These are phyloP conservation scores for Larix sibirica DNA, from an alignment of 83 land plant genomes.

Conservation along the genomic window DNA sequence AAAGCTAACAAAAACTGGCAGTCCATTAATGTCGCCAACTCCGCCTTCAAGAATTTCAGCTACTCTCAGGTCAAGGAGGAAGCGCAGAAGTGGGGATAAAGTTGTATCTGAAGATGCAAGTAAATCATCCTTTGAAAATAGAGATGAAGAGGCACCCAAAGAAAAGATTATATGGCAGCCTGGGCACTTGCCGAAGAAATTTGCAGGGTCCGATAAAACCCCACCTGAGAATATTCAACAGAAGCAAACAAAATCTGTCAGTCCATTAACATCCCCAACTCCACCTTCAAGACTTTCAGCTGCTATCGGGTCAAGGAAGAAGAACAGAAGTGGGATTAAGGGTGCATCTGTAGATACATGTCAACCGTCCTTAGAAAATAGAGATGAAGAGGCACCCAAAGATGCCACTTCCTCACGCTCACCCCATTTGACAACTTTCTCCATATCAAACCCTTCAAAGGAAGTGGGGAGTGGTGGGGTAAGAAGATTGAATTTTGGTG, in stretches of 20 bases:
- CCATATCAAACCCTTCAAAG: not conserved
- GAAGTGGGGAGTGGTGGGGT: not conserved
- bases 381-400: not conserved
- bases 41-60: constrained; percentile 4
- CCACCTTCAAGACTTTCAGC: constrained; percentile 5
- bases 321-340: not conserved
- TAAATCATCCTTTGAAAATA: not conserved
- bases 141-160: not conserved
- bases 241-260: not conserved
- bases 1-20: not conserved
- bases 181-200: not conserved
- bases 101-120: not conserved
- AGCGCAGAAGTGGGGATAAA: not conserved
- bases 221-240: not conserved
- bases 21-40: not conserved
- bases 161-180: not conserved
- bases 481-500: constrained; percentile 12
- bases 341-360: not conserved
- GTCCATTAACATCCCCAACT: constrained; percentile 5
- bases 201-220: not conserved
- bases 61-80: not conserved
- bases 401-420: not conserved
- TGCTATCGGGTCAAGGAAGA: not conserved
- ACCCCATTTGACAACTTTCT: not conserved
- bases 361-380: not conserved